phyloP scores from a whole-genome alignment of 768 basidiomycete genomes.

The Lactarius hatsudake region DNA sequence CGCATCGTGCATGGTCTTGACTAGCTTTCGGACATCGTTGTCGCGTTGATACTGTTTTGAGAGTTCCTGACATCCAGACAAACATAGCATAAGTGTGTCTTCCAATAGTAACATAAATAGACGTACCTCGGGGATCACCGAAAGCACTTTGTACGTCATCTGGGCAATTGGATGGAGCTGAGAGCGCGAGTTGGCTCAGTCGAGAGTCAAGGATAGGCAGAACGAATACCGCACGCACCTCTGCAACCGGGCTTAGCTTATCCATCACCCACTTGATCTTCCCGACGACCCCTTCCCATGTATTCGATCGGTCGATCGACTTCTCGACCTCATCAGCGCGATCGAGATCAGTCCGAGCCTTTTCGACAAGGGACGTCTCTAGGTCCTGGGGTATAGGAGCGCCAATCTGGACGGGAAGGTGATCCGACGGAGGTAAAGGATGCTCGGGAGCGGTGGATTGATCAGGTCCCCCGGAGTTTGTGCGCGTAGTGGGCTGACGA shows the following conservation, averaged over 20 bases:
- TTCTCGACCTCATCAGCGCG: neutral
- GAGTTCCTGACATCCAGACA: neutral
- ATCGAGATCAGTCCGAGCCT: neutral
- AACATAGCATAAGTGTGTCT: neutral
- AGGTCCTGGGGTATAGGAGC: neutral
- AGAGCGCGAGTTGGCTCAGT: neutral
- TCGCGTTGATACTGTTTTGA: neutral
- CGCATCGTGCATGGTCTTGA: neutral
- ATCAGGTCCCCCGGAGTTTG: neutral
- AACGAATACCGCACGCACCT: neutral
- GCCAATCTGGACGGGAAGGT: neutral
- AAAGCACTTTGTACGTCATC: neutral
- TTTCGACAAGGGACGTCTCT: neutral
- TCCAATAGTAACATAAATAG: neutral
- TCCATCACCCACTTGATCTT: neutral
- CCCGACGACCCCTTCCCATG: neutral
- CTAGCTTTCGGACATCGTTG: neutral
- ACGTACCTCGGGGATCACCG: neutral
- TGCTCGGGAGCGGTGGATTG: neutral
- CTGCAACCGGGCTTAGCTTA: neutral
- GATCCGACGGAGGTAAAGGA: neutral
- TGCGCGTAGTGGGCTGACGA: neutral
- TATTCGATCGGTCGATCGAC: neutral
- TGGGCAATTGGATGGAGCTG: neutral
- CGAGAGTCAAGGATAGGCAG: neutral